phyloP scores from a whole-genome alignment of 2,329 filamentous ascomycete genomes.

The Ustulina deusta region DNA sequence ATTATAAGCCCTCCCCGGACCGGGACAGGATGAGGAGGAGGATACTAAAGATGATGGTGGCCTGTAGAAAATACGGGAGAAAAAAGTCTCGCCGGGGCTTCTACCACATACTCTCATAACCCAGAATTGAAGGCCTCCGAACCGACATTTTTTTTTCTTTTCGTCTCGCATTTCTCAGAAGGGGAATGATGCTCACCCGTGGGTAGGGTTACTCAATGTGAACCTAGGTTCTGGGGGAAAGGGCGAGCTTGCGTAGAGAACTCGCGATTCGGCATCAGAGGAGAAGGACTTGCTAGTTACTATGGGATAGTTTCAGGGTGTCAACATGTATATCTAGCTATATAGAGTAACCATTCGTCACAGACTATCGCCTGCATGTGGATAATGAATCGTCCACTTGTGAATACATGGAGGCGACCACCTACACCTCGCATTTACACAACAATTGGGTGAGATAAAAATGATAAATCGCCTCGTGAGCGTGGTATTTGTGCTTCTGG shows the following conservation, averaged over 20 bases:
- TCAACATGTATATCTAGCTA: background rate
- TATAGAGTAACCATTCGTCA: background rate
- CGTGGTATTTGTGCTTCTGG: background rate
- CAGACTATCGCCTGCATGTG: background rate
- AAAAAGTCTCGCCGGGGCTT: background rate
- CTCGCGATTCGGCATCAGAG: background rate
- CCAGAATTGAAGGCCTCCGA: background rate
- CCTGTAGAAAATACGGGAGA: background rate
- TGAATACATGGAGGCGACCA: background rate
- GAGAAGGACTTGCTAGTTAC: background rate
- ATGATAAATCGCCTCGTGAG: background rate
- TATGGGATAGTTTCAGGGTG: background rate
- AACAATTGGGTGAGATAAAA: background rate
- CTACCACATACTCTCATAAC: background rate
- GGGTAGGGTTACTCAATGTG: background rate
- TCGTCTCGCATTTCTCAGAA: background rate
- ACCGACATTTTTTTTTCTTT: no score
- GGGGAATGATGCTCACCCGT: background rate
- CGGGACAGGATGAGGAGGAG: background rate
- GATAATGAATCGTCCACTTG: conserved; percentile 7
- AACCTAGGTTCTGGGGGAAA: background rate
- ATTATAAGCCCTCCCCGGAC: background rate
- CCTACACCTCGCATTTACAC: background rate
- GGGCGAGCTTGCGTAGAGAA: background rate
- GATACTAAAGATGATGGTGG: background rate